Evolutionary conservation across 164 flowering plant genomes (phyloP).

Genomic region (Aristolochia californica): DNA sequence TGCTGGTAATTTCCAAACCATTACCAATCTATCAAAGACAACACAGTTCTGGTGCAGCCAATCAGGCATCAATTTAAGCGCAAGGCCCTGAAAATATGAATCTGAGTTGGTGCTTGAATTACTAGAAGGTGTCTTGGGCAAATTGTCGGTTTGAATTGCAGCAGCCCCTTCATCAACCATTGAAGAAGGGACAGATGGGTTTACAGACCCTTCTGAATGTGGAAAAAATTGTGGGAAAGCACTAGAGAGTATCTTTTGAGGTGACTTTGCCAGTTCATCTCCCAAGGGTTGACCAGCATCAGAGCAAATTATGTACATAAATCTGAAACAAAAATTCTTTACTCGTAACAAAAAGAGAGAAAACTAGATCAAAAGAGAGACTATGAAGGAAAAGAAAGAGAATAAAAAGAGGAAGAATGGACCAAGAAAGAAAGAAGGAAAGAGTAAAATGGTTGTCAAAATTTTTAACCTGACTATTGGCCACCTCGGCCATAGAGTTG

Average conservation of each 20-base stretch:
- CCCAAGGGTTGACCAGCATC: conserved; percentile 99
- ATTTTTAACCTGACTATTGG: too few relatives aligned
- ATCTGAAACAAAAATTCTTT: conserved; percentile 29
- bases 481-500: too few relatives aligned
- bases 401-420: too few relatives aligned
- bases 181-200: conserved; percentile 17
- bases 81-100: conserved; percentile 93
- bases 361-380: too few relatives aligned
- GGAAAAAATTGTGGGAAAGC: conserved; percentile 71
- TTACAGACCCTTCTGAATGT: conserved; percentile 34
- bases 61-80: conserved; percentile 78
- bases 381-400: too few relatives aligned
- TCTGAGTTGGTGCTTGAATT: conserved; percentile 35
- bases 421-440: too few relatives aligned
- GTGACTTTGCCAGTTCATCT: conserved; percentile 97
- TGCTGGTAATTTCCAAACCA: conserved; percentile 90
- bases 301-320: conserved; percentile 88
- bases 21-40: conserved; percentile 81
- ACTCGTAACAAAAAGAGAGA: too few relatives aligned
- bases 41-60: conserved; percentile 79
- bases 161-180: conserved; percentile 41
- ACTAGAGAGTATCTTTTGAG: conserved; percentile 76
- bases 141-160: conserved; percentile 30
- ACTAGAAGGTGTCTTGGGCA: conserved; percentile 16
- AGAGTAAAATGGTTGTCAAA: too few relatives aligned